Evolutionary conservation across 768 basidiomycete genomes (phyloP).

Genomic region (Pleurotus cornucopiae): DNA sequence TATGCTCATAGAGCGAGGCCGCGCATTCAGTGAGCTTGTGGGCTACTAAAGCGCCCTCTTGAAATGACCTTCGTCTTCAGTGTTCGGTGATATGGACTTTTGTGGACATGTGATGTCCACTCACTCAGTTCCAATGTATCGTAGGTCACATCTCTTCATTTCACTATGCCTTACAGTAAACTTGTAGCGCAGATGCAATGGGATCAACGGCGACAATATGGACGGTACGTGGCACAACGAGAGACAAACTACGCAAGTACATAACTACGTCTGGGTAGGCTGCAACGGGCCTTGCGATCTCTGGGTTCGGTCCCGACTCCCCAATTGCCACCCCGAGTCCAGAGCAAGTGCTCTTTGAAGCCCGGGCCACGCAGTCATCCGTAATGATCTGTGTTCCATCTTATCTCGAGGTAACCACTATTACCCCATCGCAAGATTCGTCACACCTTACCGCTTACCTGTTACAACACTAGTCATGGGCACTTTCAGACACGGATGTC

Average conservation of each 20-base stretch:
- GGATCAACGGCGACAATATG: conserved; percentile 11
- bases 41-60: not conserved
- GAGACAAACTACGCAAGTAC: not conserved
- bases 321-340: conserved; percentile 13
- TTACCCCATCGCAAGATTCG: not conserved
- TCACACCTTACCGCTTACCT: not conserved
- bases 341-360: conserved; percentile 14
- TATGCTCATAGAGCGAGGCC: conserved; percentile 11
- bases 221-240: conserved; percentile 6
- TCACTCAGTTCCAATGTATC: conserved; percentile 18
- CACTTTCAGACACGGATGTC: conserved; percentile 8
- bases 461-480: conserved; percentile 17
- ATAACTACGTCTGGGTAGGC: not conserved
- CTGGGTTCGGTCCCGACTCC: conserved; percentile 19
- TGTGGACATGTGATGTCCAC: conserved; percentile 17
- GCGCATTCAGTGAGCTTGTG: not conserved
- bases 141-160: conserved; percentile 8
- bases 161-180: not conserved
- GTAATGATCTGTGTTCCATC: conserved; percentile 14
- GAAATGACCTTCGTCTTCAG: conserved; percentile 6
- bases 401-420: conserved; percentile 17
- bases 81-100: conserved; percentile 20
- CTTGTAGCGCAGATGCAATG: conserved; percentile 17
- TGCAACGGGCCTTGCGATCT: conserved; percentile 10
- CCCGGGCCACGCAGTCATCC: conserved; percentile 7